These are phyloP conservation scores for Karstenula rhodostoma DNA, from an alignment of 2,329 filamentous ascomycete species.

Conservation along the genomic window DNA sequence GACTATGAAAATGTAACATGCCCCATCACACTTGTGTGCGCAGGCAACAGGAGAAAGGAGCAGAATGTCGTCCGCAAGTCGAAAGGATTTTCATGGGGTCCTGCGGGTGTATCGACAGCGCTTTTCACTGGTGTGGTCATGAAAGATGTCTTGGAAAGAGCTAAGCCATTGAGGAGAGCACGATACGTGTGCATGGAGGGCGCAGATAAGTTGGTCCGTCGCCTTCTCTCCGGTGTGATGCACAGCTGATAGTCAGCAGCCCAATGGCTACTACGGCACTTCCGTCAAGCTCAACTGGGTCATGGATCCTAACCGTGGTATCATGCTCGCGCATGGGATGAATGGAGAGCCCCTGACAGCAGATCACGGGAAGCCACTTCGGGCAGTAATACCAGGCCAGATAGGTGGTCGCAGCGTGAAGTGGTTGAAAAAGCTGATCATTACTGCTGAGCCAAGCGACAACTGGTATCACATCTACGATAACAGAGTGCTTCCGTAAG, in stretches of 20 bases:
- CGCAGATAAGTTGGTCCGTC: constrained; percentile 74
- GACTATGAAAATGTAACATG: constrained; percentile 84
- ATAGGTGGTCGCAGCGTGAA: constrained; percentile 94
- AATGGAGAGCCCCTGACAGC: constrained; percentile 82
- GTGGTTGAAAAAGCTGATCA: constrained; percentile 83
- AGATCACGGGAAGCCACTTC: constrained; percentile 85
- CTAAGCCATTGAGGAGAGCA: constrained; percentile 73
- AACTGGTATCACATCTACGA: constrained; percentile 98
- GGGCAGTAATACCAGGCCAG: constrained; percentile 86
- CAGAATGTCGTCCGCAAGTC: constrained; percentile 90
- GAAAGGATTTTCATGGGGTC: constrained; percentile 94
- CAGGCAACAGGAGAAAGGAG: constrained; percentile 90
- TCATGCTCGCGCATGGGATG: constrained; percentile 90
- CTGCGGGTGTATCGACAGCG: constrained; percentile 85
- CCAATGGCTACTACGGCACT: constrained; percentile 89
- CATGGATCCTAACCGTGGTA: constrained; percentile 80
- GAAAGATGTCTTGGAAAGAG: constrained; percentile 72
- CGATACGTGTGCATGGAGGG: constrained; percentile 92
- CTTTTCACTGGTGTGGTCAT: constrained; percentile 86
- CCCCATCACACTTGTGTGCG: constrained; percentile 88
- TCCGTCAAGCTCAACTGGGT: constrained; percentile 89
- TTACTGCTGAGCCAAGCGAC: constrained; percentile 81
- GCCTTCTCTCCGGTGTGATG: background rate
- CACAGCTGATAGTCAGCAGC: constrained; percentile 52
- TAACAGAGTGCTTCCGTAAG: constrained; percentile 80